Evolutionary conservation across 1,284 basidiomycete species (phyloP), one percentile per base, ranked within the genome.

Genomic region (Rhodotorula sp.): DNA sequence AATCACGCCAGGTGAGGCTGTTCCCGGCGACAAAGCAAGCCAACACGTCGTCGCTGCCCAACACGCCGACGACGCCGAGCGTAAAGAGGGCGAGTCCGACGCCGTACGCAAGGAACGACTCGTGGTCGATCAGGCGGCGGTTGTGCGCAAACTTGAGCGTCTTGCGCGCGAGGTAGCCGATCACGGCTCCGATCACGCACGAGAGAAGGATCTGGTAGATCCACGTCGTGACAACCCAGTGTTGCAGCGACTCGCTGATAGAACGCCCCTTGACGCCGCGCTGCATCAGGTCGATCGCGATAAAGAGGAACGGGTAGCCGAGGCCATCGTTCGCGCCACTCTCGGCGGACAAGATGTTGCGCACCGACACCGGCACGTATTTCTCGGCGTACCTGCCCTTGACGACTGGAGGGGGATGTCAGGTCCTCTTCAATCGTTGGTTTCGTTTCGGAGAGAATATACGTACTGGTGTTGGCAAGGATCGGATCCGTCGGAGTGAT

Each of bases 401-500:
- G 42, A 80, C 80, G 67, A 82, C 78, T 78, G 66, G 77, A 75
- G 30, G 49, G 7, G 26, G 6, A n/a, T n/a, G n/a, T n/a, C n/a
- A n/a, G n/a, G n/a, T n/a, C n/a, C n/a, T n/a, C n/a, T n/a, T n/a
- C n/a, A n/a, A n/a, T n/a, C n/a, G n/a, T n/a, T n/a, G n/a, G n/a
- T n/a, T n/a, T n/a, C n/a, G n/a, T n/a, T n/a, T n/a, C n/a, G n/a
- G n/a, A n/a, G n/a, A n/a, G n/a, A n/a, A n/a, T n/a, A n/a, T n/a
- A n/a, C n/a, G n/a, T n/a, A 60, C 59, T 74, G 20, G 71, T 61
- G 48, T 76, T 74, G 42, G 80, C 79, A 17, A 82, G 72, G 22
- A 82, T 80, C 1, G 81, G 81, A 62, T 83, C 82, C 8, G 82
- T 82, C 10, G 82, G 82, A 0, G 82, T 82, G 33, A 83, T 77